Evolutionary conservation across 768 basidiomycete genomes (phyloP).

Genomic region (Amanita brunnescens): DNA sequence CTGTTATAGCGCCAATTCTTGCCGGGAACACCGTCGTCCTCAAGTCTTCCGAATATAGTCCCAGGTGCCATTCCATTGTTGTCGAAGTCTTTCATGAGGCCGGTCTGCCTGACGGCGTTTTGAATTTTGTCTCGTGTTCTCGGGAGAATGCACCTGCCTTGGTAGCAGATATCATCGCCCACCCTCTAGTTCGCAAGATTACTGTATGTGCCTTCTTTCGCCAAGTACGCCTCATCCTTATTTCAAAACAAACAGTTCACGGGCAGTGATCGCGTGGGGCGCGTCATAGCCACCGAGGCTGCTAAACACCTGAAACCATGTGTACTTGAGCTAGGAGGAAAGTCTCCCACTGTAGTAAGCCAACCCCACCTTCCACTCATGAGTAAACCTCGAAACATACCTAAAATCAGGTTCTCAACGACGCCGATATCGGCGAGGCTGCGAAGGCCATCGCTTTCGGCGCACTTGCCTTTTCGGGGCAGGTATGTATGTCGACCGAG

Average conservation of each 20-base stretch:
- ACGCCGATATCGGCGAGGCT: conserved; percentile 45
- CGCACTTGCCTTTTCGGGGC: conserved; percentile 40
- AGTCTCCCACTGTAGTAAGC: conserved; percentile 42
- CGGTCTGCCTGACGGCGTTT: conserved; percentile 50
- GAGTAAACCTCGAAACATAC: background rate
- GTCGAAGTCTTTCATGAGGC: conserved; percentile 45
- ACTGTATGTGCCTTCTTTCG: conserved; percentile 28
- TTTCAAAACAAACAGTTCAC: conserved; percentile 32
- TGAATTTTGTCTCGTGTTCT: conserved; percentile 46
- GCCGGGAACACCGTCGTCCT: conserved; percentile 52
- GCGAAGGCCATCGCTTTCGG: conserved; percentile 39
- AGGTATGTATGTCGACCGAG: conserved; percentile 50
- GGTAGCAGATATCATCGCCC: conserved; percentile 44
- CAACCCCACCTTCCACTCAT: background rate
- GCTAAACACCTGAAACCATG: conserved; percentile 49
- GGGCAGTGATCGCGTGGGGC: conserved; percentile 45
- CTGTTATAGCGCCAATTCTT: conserved; percentile 36
- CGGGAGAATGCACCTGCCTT: conserved; percentile 32
- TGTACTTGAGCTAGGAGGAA: conserved; percentile 48
- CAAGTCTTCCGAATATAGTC: conserved; percentile 43
- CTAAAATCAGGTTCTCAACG: conserved; percentile 33
- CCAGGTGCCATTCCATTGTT: conserved; percentile 36
- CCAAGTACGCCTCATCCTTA: background rate
- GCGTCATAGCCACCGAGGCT: conserved; percentile 43
- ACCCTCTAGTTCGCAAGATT: conserved; percentile 43